A percentile compares a stretch with the other conserved stretches of the same genome.
Evolutionary conservation across 179 eudicot genomes (phyloP).

Genomic region (Carnegiea gigantea): DNA sequence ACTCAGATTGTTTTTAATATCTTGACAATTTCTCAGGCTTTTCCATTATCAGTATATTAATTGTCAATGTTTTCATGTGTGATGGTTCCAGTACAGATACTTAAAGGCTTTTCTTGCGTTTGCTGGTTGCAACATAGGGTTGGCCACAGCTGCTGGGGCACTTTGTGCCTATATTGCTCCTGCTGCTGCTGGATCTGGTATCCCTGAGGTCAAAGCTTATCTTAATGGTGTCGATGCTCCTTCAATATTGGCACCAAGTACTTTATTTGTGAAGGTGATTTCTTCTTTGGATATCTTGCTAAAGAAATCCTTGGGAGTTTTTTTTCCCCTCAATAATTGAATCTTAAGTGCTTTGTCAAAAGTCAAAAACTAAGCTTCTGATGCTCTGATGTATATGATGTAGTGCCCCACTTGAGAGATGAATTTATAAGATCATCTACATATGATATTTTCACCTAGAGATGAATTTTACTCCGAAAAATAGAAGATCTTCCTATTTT

Average conservation of each 20-base stretch:
- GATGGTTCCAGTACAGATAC: conserved; percentile 7
- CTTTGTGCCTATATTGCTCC: conserved; percentile 30
- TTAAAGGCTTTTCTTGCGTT: conserved; percentile 18
- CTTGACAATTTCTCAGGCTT: neutral
- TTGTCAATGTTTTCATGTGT: neutral
- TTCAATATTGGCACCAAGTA: conserved; percentile 32
- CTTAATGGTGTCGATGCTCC: conserved; percentile 31
- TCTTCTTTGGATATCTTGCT: neutral
- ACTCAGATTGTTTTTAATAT: neutral
- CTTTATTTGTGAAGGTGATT: conserved; percentile 26
- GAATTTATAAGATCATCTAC: no score
- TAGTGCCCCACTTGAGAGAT: no score
- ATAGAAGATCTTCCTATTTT: no score
- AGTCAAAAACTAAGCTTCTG: no score
- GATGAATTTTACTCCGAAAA: no score
- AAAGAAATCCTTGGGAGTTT: neutral
- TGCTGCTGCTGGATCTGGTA: conserved; percentile 33
- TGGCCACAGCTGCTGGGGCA: conserved; percentile 22
- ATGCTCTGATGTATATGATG: no score
- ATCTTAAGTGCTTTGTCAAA: no score
- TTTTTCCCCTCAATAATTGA: no score
- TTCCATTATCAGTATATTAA: neutral
- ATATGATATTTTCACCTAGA: no score
- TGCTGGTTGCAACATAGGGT: conserved; percentile 21
- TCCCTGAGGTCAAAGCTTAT: conserved; percentile 34